phyloP scores from a whole-genome alignment of 345 rosid species.

The Litchi chinensis region DNA sequence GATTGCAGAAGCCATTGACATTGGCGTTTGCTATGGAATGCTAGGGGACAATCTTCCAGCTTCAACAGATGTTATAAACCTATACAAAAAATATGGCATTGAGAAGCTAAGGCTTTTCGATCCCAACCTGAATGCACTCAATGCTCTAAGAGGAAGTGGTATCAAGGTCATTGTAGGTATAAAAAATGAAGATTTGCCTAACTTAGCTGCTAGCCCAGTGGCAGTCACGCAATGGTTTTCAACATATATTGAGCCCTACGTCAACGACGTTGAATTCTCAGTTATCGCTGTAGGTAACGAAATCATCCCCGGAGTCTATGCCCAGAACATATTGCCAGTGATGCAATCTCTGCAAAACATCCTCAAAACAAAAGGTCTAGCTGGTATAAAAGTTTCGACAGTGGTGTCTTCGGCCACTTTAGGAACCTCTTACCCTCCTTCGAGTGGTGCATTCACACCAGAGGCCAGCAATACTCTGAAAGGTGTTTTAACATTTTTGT shows the following conservation, averaged over 20 bases:
- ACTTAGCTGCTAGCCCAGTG: constrained; percentile 10
- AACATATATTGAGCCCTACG: constrained; percentile 9
- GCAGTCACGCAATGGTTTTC: constrained; percentile 12
- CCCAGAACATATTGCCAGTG: background rate
- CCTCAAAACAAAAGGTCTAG: background rate
- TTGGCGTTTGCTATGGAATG: constrained; percentile 25
- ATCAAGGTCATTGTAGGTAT: constrained; percentile 6
- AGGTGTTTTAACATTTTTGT: background rate
- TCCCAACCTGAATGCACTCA: constrained; percentile 17
- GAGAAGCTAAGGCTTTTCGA: constrained; percentile 17
- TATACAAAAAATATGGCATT: constrained; percentile 10
- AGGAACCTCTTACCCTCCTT: constrained; percentile 23
- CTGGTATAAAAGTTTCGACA: constrained; percentile 3
- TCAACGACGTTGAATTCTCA: background rate
- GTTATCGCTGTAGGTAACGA: constrained; percentile 20
- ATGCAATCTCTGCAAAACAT: constrained; percentile 11
- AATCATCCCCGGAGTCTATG: constrained; percentile 3
- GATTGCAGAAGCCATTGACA: background rate
- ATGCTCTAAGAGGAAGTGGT: constrained; percentile 4
- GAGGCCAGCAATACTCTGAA: background rate
- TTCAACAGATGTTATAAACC: constrained; percentile 11
- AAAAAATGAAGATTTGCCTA: constrained; percentile 14
- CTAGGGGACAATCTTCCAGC: constrained; percentile 17
- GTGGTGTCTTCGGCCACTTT: background rate
- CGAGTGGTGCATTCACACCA: constrained; percentile 7